A percentile compares a stretch with the other conserved stretches of the same genome.
phyloP scores from a whole-genome alignment of 768 basidiomycete genomes.

The Leccinum sublutescens region DNA sequence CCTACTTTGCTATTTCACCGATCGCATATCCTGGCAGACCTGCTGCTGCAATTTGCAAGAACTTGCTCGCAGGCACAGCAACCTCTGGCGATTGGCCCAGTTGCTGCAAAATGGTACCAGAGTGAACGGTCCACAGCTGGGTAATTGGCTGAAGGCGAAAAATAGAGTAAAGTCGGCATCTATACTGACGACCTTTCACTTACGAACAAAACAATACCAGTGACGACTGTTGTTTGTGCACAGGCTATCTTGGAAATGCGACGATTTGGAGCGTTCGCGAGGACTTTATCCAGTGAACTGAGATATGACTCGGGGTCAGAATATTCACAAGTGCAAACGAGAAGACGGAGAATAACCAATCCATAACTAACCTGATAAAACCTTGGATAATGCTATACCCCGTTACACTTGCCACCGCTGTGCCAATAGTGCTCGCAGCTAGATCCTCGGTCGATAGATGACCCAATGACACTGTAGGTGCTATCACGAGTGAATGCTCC shows the following conservation, averaged over 20 bases:
- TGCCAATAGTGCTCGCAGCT: conserved; percentile 47
- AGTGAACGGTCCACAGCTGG: conserved; percentile 20
- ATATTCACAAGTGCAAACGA: conserved; percentile 7
- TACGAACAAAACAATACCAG: conserved; percentile 24
- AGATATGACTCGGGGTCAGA: neutral
- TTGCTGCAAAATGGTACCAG: conserved; percentile 38
- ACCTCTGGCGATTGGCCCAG: conserved; percentile 39
- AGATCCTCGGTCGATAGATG: conserved; percentile 54
- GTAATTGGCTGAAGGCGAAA: conserved; percentile 21
- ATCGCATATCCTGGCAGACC: conserved; percentile 49
- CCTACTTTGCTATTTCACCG: conserved; percentile 40
- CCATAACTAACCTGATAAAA: conserved; percentile 35
- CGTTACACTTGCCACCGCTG: conserved; percentile 41
- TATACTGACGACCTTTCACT: neutral
- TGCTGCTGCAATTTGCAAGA: conserved; percentile 38
- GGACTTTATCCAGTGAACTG: conserved; percentile 23
- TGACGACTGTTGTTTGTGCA: conserved; percentile 21
- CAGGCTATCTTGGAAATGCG: conserved; percentile 18
- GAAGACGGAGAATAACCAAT: conserved; percentile 1
- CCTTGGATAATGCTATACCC: conserved; percentile 43
- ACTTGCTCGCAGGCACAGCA: conserved; percentile 37
- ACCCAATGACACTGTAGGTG: conserved; percentile 42
- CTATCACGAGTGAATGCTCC: conserved; percentile 26
- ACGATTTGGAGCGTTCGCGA: conserved; percentile 10
- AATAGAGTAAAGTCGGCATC: neutral